Percentiles rank a stretch among this genome's conserved stretches.
phyloP scores from a whole-genome alignment of 1,284 basidiomycete species.

The Rhizopogon hawkerae region DNA sequence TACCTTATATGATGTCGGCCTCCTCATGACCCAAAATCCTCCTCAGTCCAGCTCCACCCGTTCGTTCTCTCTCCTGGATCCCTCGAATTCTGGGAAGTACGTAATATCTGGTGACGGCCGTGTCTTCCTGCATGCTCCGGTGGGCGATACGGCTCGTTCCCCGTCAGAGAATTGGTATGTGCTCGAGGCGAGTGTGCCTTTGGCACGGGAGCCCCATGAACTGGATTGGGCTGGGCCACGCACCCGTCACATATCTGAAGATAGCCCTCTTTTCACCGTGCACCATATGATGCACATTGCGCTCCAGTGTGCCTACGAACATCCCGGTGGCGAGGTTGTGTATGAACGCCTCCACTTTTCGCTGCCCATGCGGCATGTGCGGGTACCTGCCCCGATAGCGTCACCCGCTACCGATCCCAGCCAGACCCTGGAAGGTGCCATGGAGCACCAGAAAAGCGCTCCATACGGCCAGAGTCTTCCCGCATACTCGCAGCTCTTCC shows the following conservation, averaged over 20 bases:
- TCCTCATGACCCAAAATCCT: conserved; percentile 27
- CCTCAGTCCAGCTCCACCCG: conserved; percentile 25
- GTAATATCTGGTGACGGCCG: conserved; percentile 36
- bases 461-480: conserved; percentile 44
- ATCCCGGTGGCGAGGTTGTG: conserved; percentile 27
- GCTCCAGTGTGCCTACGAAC: conserved; percentile 48
- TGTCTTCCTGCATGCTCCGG: conserved; percentile 29
- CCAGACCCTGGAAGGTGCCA: conserved; percentile 1
- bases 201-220: conserved; percentile 26
- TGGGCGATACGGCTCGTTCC: background rate
- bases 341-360: conserved; percentile 33
- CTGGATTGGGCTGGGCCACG: conserved; percentile 38
- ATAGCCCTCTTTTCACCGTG: conserved; percentile 51
- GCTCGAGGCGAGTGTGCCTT: conserved; percentile 47
- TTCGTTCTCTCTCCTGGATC: conserved; percentile 47
- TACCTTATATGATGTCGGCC: conserved; percentile 45
- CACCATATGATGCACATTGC: conserved; percentile 46
- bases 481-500: conserved; percentile 67
- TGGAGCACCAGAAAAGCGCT: conserved; percentile 14
- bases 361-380: conserved; percentile 50
- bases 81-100: conserved; percentile 36
- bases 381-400: conserved; percentile 21
- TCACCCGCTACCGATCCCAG: conserved; percentile 23
- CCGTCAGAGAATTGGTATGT: conserved; percentile 47
- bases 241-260: conserved; percentile 36